Evolutionary conservation across 2,329 filamentous ascomycete genomes (phyloP).

Genomic region (Penicillium sp.): DNA sequence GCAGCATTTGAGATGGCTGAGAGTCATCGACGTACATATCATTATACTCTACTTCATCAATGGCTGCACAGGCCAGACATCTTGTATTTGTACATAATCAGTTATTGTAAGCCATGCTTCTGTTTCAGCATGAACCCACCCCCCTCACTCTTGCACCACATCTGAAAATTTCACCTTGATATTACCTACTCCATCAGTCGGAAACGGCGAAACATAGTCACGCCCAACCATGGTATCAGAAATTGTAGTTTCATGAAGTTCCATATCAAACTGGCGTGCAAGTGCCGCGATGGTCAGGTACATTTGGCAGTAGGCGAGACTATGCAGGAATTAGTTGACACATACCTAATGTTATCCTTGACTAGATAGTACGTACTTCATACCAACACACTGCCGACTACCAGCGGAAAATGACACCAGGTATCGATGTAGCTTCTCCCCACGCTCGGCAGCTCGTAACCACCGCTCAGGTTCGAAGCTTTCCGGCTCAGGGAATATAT

Average conservation of each 20-base stretch:
- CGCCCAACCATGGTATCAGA: neutral
- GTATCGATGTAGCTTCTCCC: neutral
- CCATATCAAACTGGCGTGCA: conserved; percentile 1
- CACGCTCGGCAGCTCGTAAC: neutral
- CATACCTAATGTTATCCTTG: too few species aligned
- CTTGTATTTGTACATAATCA: too few species aligned
- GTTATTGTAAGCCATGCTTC: too few species aligned
- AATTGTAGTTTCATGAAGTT: neutral
- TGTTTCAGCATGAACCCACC: too few species aligned
- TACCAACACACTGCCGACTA: conserved; percentile 5
- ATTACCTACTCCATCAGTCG: neutral
- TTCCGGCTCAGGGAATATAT: too few species aligned
- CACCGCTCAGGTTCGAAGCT: too few species aligned
- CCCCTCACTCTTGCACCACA: too few species aligned
- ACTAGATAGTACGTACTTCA: conserved; percentile 2
- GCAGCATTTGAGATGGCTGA: too few species aligned
- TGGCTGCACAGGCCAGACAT: too few species aligned
- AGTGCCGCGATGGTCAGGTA: neutral
- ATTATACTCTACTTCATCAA: too few species aligned
- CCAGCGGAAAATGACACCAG: conserved; percentile 6
- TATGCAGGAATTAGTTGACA: neutral
- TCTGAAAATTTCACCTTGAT: neutral
- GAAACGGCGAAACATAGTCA: neutral
- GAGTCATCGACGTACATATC: too few species aligned
- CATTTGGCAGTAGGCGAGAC: conserved; percentile 1